Percentiles rank a stretch among this genome's conserved stretches.
Conservation (phyloP, 1,284 basidiomycete species). For the Melampsora americana region DNA sequence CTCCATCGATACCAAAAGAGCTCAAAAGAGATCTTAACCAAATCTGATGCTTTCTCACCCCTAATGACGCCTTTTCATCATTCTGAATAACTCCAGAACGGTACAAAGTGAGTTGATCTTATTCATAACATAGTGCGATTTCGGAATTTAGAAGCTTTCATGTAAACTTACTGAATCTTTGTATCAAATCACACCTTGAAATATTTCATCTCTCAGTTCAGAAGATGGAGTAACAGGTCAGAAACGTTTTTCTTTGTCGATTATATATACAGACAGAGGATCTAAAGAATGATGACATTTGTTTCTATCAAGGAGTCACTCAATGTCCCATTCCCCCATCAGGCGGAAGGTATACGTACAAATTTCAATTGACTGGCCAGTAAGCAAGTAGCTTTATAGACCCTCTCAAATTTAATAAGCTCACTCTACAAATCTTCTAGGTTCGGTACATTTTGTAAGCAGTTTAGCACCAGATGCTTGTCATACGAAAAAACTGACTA, state of each 20-base stretch:
- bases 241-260: background rate
- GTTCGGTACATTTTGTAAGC: slow-evolving; percentile 21
- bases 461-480: too few relatives aligned
- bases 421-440: background rate
- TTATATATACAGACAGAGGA: too few relatives aligned
- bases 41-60: background rate
- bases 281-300: too few relatives aligned
- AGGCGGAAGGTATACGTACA: slow-evolving; percentile 60
- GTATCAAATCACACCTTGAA: too few relatives aligned
- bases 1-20: background rate
- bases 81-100: background rate
- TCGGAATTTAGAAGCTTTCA: slow-evolving; percentile 16
- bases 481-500: too few relatives aligned
- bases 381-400: slow-evolving; percentile 51
- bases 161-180: background rate
- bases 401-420: too few relatives aligned
- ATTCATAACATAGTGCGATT: background rate
- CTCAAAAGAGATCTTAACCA: background rate
- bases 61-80: background rate
- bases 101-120: background rate
- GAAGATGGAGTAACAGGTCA: slow-evolving; percentile 58
- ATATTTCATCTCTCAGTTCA: slow-evolving; percentile 45
- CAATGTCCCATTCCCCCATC: slow-evolving; percentile 61
- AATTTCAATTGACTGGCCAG: slow-evolving; percentile 55
- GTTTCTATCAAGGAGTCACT: slow-evolving; percentile 49